These are phyloP conservation scores for Pisolithus marmoratus DNA, from an alignment of 768 basidiomycete genomes.

Conservation along the genomic window DNA sequence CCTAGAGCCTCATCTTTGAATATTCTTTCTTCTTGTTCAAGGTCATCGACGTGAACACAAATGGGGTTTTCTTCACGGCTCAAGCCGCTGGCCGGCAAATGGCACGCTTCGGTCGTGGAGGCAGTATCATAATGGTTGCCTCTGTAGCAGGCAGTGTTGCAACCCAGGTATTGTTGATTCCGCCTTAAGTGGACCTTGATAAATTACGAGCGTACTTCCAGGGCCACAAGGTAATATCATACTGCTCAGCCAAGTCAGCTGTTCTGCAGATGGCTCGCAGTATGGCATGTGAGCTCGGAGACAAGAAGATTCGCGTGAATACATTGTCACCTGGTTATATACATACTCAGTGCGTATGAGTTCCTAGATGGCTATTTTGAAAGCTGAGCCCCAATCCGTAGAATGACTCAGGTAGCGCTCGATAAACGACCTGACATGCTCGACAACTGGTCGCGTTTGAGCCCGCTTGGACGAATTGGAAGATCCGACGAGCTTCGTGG, in stretches of 20 bases:
- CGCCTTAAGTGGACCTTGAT: no score
- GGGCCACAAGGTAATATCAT: constrained; percentile 75
- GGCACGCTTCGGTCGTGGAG: constrained; percentile 39
- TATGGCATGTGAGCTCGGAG: constrained; percentile 77
- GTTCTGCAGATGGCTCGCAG: constrained; percentile 77
- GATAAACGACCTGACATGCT: constrained; percentile 57
- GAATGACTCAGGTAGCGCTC: constrained; percentile 71
- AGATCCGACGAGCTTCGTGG: constrained; percentile 69
- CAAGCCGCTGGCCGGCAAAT: constrained; percentile 58
- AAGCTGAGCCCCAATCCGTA: constrained; percentile 16
- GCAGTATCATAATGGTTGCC: constrained; percentile 55
- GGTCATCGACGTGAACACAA: constrained; percentile 64
- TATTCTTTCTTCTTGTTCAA: constrained; percentile 14
- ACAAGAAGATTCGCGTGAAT: constrained; percentile 64
- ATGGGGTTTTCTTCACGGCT: constrained; percentile 54
- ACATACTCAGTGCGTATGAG: constrained; percentile 49
- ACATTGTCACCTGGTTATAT: constrained; percentile 73
- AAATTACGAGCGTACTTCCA: constrained; percentile 19
- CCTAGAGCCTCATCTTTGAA: not conserved
- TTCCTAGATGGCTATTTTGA: constrained; percentile 7
- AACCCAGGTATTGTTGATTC: constrained; percentile 45
- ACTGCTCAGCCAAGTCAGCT: constrained; percentile 73
- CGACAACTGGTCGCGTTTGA: constrained; percentile 61
- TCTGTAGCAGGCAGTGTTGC: constrained; percentile 65
- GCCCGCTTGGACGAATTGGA: constrained; percentile 68